These are phyloP conservation scores for Penicillium bialowiezense DNA, from an alignment of 495 filamentous ascomycete species.

Conservation along the genomic window DNA sequence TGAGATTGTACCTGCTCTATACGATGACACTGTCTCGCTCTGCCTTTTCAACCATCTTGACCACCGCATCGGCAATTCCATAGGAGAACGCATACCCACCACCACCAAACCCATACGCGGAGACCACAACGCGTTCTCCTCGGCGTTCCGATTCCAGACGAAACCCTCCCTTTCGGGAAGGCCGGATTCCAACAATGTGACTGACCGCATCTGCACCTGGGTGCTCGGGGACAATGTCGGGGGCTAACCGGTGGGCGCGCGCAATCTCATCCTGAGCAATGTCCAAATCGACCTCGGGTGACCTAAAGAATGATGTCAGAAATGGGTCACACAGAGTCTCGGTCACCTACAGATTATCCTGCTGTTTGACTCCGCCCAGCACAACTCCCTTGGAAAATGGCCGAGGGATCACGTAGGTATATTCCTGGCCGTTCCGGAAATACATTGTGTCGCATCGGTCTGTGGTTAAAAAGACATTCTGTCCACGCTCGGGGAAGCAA, in stretches of 20 bases:
- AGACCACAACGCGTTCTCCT: constrained; percentile 28
- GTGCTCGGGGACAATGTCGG: constrained; percentile 36
- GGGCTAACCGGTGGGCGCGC: constrained; percentile 39
- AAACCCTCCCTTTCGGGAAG: constrained; percentile 37
- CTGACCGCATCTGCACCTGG: constrained; percentile 29
- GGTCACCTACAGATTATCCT: constrained; percentile 33
- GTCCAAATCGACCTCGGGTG: constrained; percentile 35
- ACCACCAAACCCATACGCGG: constrained; percentile 44
- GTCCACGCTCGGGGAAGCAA: constrained; percentile 42
- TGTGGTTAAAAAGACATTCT: constrained; percentile 41
- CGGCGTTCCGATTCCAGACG: constrained; percentile 35
- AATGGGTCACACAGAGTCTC: not conserved
- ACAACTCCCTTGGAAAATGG: constrained; percentile 40
- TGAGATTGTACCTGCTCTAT: not conserved
- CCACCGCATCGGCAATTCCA: constrained; percentile 37
- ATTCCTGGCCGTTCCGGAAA: constrained; percentile 45
- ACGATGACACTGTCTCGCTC: constrained; percentile 35
- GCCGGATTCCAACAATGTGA: constrained; percentile 43
- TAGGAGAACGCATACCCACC: constrained; percentile 47
- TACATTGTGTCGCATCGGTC: constrained; percentile 33
- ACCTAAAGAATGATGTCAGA: constrained; percentile 16
- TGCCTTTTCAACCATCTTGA: constrained; percentile 37
- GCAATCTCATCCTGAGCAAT: constrained; percentile 41
- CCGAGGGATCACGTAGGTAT: constrained; percentile 52
- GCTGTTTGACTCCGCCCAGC: constrained; percentile 46